Evolutionary conservation across 805 yeast species (phyloP), one percentile per base, ranked within the genome.

Genomic region (Pichia scutulata): DNA sequence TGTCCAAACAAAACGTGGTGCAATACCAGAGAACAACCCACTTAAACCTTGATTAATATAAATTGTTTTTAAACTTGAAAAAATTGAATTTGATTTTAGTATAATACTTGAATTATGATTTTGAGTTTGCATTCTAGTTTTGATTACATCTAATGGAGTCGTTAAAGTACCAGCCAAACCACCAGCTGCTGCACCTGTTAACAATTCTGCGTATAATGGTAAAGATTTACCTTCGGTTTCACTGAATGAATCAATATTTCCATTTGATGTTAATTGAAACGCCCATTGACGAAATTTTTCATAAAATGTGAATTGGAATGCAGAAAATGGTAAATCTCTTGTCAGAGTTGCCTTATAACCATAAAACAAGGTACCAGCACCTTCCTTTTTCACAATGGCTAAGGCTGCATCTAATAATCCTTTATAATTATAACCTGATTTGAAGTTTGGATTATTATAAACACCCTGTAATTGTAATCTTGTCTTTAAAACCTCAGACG

Each of bases 1-100:
- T 0, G 98, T 92, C 99, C 99, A 93, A 5, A 93, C 84, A 57
- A 89, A 82, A 55, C 99, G 75, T 1, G 99, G 99, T 0, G 97
- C 97, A 7, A 93, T 96, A 1, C 99, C 99, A 30, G 90, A 80
- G 67, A 93, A 92, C 39, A 89, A 72, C 0, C 96, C 96, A 1
- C 76, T 52, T 0, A 83, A 47, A 1, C 99, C 98, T 65, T 93
- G 97, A 24, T 75, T 70, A 48, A 67, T 75, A 62, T 84, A 85
- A 5, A 93, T 80, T 8, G 74, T 70, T 28, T 60, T 57, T 40
- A 86, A 62, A 19, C 85, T 83, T 46, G 70, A 69, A 33, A 71
- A 47, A 1, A 84, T 76, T 3, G 86, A 77, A 26, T 66, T 66
- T 30, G 78, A 70, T 13, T 61, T 56, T 26, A 65, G 50, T 4